Evolutionary conservation across 1,284 basidiomycete genomes (phyloP).

Genomic region (Malassezia psittaci): DNA sequence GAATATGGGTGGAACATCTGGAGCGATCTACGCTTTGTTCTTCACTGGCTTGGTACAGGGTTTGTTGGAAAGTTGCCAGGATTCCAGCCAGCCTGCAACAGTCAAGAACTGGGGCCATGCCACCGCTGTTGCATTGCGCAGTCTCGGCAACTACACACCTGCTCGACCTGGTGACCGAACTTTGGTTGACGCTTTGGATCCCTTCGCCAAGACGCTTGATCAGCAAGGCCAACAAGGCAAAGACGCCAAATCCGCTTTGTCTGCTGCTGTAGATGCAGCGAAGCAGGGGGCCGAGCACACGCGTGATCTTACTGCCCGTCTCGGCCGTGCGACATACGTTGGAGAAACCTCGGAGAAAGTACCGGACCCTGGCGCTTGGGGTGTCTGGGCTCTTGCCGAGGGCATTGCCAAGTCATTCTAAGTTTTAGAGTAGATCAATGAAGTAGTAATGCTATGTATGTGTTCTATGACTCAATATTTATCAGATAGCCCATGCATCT

Average conservation of each 20-base stretch:
- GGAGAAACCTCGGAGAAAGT: conserved; percentile 42
- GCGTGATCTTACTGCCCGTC: conserved; percentile 51
- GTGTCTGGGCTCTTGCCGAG: conserved; percentile 50
- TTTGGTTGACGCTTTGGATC: conserved; percentile 54
- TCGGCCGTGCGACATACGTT: conserved; percentile 55
- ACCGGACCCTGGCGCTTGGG: conserved; percentile 57
- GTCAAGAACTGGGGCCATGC: conserved; percentile 39
- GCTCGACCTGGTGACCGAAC: conserved; percentile 56
- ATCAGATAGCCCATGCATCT: conserved; percentile 27
- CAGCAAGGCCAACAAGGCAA: conserved; percentile 12
- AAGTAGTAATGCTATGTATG: background rate
- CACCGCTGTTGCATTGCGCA: conserved; percentile 33
- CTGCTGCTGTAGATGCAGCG: conserved; percentile 49
- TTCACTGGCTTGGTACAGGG: conserved; percentile 50
- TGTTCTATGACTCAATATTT: background rate
- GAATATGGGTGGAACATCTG: conserved; percentile 49
- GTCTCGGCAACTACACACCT: conserved; percentile 51
- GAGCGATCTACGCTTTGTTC: conserved; percentile 54
- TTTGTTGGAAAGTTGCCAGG: conserved; percentile 21
- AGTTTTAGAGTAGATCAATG: background rate
- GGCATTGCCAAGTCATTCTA: conserved; percentile 33
- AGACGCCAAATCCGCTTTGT: conserved; percentile 33
- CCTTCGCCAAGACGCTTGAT: conserved; percentile 51
- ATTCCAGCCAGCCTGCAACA: conserved; percentile 22
- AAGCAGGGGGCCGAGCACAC: conserved; percentile 53